These are phyloP conservation scores for Rachicladosporium sp. DNA, from an alignment of 2,329 filamentous ascomycete genomes.

Conservation along the genomic window DNA sequence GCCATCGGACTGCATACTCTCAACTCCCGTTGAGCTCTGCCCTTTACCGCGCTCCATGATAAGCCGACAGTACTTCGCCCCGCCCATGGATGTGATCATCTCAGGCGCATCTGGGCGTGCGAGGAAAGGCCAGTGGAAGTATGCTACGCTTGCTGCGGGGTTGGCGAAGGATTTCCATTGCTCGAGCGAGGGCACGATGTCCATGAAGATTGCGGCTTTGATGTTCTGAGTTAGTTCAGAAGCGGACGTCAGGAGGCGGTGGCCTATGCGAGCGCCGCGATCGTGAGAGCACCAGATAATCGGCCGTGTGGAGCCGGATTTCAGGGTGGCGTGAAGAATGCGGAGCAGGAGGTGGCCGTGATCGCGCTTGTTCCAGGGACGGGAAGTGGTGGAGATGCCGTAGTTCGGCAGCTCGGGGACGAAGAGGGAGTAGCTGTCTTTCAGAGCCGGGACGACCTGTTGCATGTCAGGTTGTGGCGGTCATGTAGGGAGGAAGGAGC, in stretches of 20 bases:
- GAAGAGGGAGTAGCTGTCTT: conserved; percentile 31
- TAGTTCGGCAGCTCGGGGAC: conserved; percentile 38
- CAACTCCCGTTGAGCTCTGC: conserved; percentile 18
- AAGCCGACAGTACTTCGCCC: conserved; percentile 25
- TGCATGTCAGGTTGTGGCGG: conserved; percentile 10
- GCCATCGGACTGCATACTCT: conserved; percentile 21
- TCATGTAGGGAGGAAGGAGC: not conserved
- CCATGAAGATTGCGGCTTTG: conserved; percentile 31
- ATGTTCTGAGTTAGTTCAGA: conserved; percentile 24
- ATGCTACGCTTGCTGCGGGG: conserved; percentile 25
- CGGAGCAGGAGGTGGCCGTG: conserved; percentile 33
- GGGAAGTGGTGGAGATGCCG: conserved; percentile 27
- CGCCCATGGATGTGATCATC: conserved; percentile 33
- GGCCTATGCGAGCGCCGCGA: conserved; percentile 37
- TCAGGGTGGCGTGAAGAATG: conserved; percentile 25
- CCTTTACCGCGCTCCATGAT: conserved; percentile 22
- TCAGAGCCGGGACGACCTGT: conserved; percentile 26
- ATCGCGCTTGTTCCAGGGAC: conserved; percentile 27
- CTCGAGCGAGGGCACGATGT: conserved; percentile 37
- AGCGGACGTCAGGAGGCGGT: conserved; percentile 35
- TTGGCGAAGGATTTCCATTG: conserved; percentile 34
- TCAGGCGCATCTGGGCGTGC: conserved; percentile 33
- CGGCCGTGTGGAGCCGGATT: conserved; percentile 12
- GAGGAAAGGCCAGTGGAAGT: conserved; percentile 42
- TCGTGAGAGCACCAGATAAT: conserved; percentile 40